A percentile compares a stretch with the other conserved stretches of the same genome.
phyloP scores from a whole-genome alignment of 129 eudicot genomes.

The Pseudognaphalium luteoalbum region DNA sequence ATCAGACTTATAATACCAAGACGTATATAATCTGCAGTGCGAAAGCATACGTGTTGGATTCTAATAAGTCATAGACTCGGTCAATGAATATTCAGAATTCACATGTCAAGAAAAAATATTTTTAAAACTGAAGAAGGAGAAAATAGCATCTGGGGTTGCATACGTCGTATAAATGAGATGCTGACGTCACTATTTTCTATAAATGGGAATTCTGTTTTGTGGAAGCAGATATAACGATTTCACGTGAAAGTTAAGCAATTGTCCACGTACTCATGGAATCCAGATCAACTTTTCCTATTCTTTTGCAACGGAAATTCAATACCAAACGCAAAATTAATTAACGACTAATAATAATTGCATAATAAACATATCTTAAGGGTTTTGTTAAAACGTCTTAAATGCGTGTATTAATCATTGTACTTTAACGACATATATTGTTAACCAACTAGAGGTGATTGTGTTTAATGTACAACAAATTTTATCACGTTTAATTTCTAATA shows the following conservation, averaged over 20 bases:
- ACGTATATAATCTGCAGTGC: background rate
- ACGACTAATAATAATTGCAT: too few relatives aligned
- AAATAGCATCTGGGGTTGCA: background rate
- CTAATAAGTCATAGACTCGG: background rate
- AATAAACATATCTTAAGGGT: too few relatives aligned
- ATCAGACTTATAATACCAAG: background rate
- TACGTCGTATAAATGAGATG: background rate
- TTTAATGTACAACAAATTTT: too few relatives aligned
- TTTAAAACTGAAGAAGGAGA: too few relatives aligned
- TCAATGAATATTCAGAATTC: too few relatives aligned
- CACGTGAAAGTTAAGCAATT: slow-evolving; percentile 27
- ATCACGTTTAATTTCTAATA: too few relatives aligned
- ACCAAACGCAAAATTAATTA: background rate
- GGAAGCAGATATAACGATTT: slow-evolving; percentile 2
- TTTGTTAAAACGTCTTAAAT: too few relatives aligned
- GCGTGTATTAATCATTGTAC: too few relatives aligned
- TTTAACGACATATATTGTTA: too few relatives aligned
- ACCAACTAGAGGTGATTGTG: too few relatives aligned
- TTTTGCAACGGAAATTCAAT: background rate
- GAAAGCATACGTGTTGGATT: background rate
- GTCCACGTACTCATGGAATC: slow-evolving; percentile 4
- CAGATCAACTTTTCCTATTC: background rate
- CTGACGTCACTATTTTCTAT: too few relatives aligned
- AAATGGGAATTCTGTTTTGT: slow-evolving; percentile 13
- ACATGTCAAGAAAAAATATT: background rate